A percentile compares a stretch with the other conserved stretches of the same genome.
These are phyloP conservation scores for Gossypium trilobum DNA, from an alignment of 441 rosid genomes.

Conservation along the genomic window DNA sequence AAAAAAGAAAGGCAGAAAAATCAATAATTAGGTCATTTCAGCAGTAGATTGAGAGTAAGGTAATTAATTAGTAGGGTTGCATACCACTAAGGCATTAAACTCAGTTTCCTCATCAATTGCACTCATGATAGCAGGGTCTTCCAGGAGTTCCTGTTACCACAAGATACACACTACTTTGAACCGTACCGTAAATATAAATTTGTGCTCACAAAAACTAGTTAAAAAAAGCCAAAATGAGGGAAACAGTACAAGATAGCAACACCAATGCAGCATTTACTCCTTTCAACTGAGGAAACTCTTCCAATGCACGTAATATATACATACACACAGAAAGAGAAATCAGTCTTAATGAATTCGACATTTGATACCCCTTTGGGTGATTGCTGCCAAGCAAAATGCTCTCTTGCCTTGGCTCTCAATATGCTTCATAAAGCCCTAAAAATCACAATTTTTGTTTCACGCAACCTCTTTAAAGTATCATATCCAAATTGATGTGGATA, in stretches of 20 bases:
- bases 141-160: slow-evolving; percentile 65
- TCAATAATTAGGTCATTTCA: slow-evolving; percentile 8
- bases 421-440: not conserved
- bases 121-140: slow-evolving; percentile 61
- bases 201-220: not conserved
- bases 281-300: not conserved
- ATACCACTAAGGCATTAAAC: slow-evolving; percentile 85
- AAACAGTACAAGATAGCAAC: not conserved
- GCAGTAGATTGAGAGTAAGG: not conserved
- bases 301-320: not conserved
- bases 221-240: not conserved
- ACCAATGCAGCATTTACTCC: not conserved
- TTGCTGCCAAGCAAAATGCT: not conserved
- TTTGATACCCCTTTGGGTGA: too few species aligned
- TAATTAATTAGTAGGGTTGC: slow-evolving; percentile 13
- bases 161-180: not conserved
- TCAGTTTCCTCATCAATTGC: slow-evolving; percentile 93
- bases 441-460: not conserved
- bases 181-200: not conserved
- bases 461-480: not conserved
- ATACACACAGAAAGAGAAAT: not conserved
- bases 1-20: not conserved
- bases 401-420: not conserved
- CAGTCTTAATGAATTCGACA: not conserved
- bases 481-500: not conserved